Evolutionary conservation across 805 yeast genomes (phyloP), one percentile per base, ranked within the genome.

Genomic region (Sugiyamaella floridensis): DNA sequence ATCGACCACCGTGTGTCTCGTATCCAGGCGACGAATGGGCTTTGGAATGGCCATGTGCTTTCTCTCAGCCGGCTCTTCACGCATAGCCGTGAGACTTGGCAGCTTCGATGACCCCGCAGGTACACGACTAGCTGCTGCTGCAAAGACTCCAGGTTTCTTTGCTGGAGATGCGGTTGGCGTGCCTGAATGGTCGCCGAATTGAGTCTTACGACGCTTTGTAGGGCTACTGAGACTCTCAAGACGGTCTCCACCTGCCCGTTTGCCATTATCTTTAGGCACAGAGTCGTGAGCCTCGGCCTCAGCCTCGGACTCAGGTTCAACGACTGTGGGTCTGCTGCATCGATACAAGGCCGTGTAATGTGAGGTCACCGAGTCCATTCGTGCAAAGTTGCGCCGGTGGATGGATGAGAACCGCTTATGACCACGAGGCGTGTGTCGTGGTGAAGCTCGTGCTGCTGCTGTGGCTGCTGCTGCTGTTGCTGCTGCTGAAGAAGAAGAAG

Each of bases 301-400:
- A 22, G 26, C 26, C 26, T 22, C 26, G 26, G 26, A 22, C 41
- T 18, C 40, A 11, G 41, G 40, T 8, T 26, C 37, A 5, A 7
- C 28, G 40, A 12, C 41, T 29, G 41, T 8, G 2, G n/a, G 15
- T 15, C 34, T 14, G 20, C 22, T 37, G 19, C 44, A 20, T 8
- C 45, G 18, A 22, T 48, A 32, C 22, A 44, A 2, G 19, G 51
- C 57, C 4, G 55, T 49, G 43, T 57, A 55, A 19, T 57, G 62
- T 7, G 49, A 14, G 2, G 55, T 52, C 22, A 65, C 56, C 19
- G 63, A 45, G 14, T 60, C 65, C 61, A 62, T 58, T 42, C 56
- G 50, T 11, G 64, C 62, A 51, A 65, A 64, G 45, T 58, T 49
- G 12, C 59, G 54, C 12, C 53, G 28, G 54, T 66, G 70, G 1